These are phyloP conservation scores for Agrocybe chaxingu DNA, from an alignment of 768 basidiomycete species.

Conservation along the genomic window DNA sequence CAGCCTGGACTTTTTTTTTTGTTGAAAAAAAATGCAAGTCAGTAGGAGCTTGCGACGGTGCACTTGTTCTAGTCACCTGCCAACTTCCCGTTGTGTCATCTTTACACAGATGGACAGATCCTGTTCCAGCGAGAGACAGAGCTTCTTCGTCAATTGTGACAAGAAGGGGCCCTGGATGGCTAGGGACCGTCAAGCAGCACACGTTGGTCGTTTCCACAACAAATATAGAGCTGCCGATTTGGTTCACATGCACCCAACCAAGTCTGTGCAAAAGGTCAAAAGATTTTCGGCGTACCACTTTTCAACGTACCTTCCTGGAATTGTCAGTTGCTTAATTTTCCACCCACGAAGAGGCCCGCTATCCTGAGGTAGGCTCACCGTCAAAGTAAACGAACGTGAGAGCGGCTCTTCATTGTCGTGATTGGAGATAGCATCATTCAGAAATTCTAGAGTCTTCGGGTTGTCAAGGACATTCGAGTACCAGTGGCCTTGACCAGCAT, in stretches of 20 bases:
- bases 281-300: background rate
- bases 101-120: background rate
- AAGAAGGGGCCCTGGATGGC: too few relatives aligned
- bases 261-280: conserved; percentile 25
- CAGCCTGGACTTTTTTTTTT: background rate
- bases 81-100: conserved; percentile 12
- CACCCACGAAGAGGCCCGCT: conserved; percentile 71
- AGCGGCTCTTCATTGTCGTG: conserved; percentile 5
- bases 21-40: conserved; percentile 1
- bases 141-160: conserved; percentile 5
- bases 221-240: conserved; percentile 3
- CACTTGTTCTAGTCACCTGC: conserved; percentile 7
- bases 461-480: conserved; percentile 60
- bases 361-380: conserved; percentile 66
- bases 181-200: conserved; percentile 13
- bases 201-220: conserved; percentile 17
- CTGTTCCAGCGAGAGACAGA: too few relatives aligned
- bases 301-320: conserved; percentile 64
- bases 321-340: conserved; percentile 50
- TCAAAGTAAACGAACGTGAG: conserved; percentile 58
- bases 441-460: conserved; percentile 50
- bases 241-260: conserved; percentile 31
- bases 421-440: conserved; percentile 32
- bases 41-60: background rate
- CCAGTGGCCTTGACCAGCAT: conserved; percentile 65